Evolutionary conservation across 257 asterid species (phyloP).

Genomic region (Leonotis leonurus): DNA sequence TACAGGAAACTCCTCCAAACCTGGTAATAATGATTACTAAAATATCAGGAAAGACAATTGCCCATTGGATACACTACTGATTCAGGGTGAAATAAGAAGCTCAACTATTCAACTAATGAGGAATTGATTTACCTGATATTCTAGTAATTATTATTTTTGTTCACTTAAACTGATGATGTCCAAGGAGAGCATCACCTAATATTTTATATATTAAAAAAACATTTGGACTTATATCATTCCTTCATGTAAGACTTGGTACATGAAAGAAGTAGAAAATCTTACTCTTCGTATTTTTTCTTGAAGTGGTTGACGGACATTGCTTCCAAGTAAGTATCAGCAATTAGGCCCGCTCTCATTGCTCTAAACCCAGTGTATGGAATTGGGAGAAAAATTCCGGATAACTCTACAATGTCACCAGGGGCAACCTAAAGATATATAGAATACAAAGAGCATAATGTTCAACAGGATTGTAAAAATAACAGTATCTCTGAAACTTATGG

Average conservation of each 20-base stretch:
- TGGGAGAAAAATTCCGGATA: constrained; percentile 95
- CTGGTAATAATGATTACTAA: not conserved
- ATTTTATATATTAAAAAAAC: not conserved
- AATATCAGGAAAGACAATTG: not conserved
- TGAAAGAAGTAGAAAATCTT: constrained; percentile 20
- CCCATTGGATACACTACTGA: no score
- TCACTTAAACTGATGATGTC: not conserved
- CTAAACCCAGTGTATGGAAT: constrained; percentile 93
- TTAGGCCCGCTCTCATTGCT: constrained; percentile 98
- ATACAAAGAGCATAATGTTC: not conserved
- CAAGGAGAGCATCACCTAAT: not conserved
- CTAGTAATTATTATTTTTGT: no score
- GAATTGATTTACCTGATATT: no score
- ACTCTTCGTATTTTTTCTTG: constrained; percentile 98
- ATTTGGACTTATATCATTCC: not conserved
- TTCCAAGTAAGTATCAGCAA: constrained; percentile 97
- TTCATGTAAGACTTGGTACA: not conserved
- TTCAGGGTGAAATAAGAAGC: no score
- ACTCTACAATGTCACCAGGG: constrained; percentile 92
- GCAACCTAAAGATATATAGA: constrained; percentile 51
- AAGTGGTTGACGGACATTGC: constrained; percentile 88
- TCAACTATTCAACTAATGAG: no score
- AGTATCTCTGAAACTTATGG: not conserved
- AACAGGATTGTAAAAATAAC: not conserved
- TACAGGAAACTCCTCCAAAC: not conserved